Evolutionary conservation across 1,284 basidiomycete genomes (phyloP).

Genomic region (Limonomyces culmigenus): DNA sequence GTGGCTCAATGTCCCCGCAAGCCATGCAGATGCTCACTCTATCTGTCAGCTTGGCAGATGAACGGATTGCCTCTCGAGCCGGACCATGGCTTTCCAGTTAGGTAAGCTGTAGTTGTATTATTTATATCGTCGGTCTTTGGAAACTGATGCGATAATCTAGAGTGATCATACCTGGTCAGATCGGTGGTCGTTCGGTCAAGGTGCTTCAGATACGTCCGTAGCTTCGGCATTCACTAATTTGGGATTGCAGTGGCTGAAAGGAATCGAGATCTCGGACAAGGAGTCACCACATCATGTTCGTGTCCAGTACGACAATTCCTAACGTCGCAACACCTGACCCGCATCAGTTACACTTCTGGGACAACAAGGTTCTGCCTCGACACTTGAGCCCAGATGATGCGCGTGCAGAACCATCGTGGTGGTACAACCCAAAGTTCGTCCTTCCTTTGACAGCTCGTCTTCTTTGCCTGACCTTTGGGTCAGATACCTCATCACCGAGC

Average conservation of each 20-base stretch:
- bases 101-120: too few species aligned
- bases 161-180: constrained; percentile 46
- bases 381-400: constrained; percentile 39
- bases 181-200: constrained; percentile 38
- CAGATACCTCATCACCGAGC: constrained; percentile 32
- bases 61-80: constrained; percentile 41
- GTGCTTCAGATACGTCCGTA: constrained; percentile 7
- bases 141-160: too few species aligned
- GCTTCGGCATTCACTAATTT: too few species aligned
- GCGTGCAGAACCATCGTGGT: constrained; percentile 36
- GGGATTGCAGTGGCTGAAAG: constrained; percentile 33
- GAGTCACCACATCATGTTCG: constrained; percentile 39
- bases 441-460: not conserved
- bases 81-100: constrained; percentile 51
- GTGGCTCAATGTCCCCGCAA: not conserved
- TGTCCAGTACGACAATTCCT: constrained; percentile 2
- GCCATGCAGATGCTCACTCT: not conserved
- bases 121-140: too few species aligned
- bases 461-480: not conserved
- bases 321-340: not conserved
- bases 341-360: constrained; percentile 19
- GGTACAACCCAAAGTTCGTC: constrained; percentile 39
- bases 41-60: constrained; percentile 33
- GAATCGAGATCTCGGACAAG: constrained; percentile 34
- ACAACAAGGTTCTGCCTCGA: constrained; percentile 50